These are phyloP conservation scores for Raddia guianensis DNA, from an alignment of 176 grass and related monocot genomes.

Conservation along the genomic window DNA sequence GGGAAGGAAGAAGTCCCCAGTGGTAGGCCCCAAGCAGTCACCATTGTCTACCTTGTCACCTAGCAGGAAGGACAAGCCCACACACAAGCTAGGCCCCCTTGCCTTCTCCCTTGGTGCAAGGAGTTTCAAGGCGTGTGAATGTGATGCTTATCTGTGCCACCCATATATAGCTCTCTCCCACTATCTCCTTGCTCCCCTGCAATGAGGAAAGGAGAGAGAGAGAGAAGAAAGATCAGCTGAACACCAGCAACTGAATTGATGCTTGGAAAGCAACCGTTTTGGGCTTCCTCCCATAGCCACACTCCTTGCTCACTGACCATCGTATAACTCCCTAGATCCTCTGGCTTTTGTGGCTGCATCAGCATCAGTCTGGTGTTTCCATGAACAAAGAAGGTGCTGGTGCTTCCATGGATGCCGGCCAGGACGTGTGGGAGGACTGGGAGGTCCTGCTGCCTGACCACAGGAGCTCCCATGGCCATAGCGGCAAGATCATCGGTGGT, in stretches of 20 bases:
- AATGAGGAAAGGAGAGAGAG: constrained; percentile 14
- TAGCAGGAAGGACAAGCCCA: constrained; percentile 52
- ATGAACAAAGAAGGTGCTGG: constrained; percentile 29
- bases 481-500: constrained; percentile 25
- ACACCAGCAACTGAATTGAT: constrained; percentile 23
- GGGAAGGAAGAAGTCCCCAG: not conserved
- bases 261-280: constrained; percentile 37
- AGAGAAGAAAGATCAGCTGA: constrained; percentile 7
- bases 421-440: constrained; percentile 94
- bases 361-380: constrained; percentile 15
- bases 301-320: not conserved
- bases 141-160: constrained; percentile 25
- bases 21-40: constrained; percentile 37
- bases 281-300: not conserved
- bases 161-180: constrained; percentile 37
- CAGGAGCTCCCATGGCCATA: constrained; percentile 26
- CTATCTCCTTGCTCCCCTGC: constrained; percentile 26
- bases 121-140: constrained; percentile 11
- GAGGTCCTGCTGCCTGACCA: constrained; percentile 67
- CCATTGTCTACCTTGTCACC: constrained; percentile 40
- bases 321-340: constrained; percentile 12
- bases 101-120: constrained; percentile 36
- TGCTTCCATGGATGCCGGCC: constrained; percentile 28
- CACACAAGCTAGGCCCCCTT: constrained; percentile 43
- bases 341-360: constrained; percentile 12